Percentiles rank a stretch among this genome's conserved stretches.
Conservation (phyloP, 2,329 filamentous ascomycete species). For the Claviceps sp. region DNA sequence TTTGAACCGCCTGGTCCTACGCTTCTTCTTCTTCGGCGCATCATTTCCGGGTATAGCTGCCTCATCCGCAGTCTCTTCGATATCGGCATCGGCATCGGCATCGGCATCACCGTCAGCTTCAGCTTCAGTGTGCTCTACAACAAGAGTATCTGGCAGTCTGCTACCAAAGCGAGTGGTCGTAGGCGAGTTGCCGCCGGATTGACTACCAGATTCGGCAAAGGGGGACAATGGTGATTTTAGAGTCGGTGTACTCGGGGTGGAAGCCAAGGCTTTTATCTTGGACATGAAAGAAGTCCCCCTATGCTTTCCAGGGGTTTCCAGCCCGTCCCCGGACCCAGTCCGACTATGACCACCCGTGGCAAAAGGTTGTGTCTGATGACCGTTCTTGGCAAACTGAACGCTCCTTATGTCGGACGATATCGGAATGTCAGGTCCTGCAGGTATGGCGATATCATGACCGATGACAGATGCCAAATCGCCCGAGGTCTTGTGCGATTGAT, state of each 20-base stretch:
- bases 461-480: not conserved
- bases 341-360: constrained; percentile 35
- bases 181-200: constrained; percentile 35
- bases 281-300: constrained; percentile 58
- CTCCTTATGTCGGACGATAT: constrained; percentile 32
- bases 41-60: constrained; percentile 28
- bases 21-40: constrained; percentile 40
- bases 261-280: constrained; percentile 62
- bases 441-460: not conserved
- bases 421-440: not conserved
- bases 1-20: constrained; percentile 46
- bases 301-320: constrained; percentile 44
- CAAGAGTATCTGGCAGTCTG: constrained; percentile 39
- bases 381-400: constrained; percentile 59
- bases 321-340: constrained; percentile 53
- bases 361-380: constrained; percentile 32
- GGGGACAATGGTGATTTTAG: constrained; percentile 25
- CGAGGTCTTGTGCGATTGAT: not conserved
- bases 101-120: constrained; percentile 20
- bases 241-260: constrained; percentile 32
- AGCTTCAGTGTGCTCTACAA: constrained; percentile 27
- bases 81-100: constrained; percentile 4
- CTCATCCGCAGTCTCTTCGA: constrained; percentile 64
- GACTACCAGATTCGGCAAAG: constrained; percentile 20
- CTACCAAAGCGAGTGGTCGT: constrained; percentile 28